phyloP scores from a whole-genome alignment of 768 basidiomycete species.

The Leccinum broughii region DNA sequence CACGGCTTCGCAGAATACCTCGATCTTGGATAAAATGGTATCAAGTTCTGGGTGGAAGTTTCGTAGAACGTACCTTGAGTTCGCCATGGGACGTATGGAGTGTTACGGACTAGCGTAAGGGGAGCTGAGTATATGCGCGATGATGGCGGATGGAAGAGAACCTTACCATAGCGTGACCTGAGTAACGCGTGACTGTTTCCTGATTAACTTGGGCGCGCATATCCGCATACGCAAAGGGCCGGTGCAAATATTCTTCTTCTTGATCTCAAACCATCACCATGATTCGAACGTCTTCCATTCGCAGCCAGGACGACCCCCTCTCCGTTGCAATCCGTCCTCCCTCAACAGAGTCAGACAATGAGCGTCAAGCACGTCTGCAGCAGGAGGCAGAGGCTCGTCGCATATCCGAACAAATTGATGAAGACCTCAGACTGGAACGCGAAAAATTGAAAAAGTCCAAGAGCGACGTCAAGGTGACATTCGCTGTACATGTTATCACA shows the following conservation, averaged over 20 bases:
- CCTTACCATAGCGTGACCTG: conserved; percentile 32
- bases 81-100: conserved; percentile 94
- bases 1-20: conserved; percentile 95
- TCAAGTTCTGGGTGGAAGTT: background rate
- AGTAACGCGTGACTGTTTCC: conserved; percentile 30
- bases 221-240: background rate
- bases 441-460: conserved; percentile 63
- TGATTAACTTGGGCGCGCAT: conserved; percentile 5
- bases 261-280: conserved; percentile 39
- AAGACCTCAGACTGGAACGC: conserved; percentile 69
- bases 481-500: background rate
- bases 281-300: conserved; percentile 71
- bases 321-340: conserved; percentile 66
- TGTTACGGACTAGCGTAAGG: conserved; percentile 74
- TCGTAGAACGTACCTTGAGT: conserved; percentile 69
- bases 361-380: conserved; percentile 60
- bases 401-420: conserved; percentile 80
- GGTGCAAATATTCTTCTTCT: conserved; percentile 7
- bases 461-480: conserved; percentile 70
- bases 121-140: conserved; percentile 18
- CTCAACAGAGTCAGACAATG: conserved; percentile 59
- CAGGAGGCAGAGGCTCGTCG: conserved; percentile 74
- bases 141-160: conserved; percentile 25
- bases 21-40: conserved; percentile 57
- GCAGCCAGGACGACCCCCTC: conserved; percentile 77